Percentiles rank a stretch among this genome's conserved stretches.
Conservation (phyloP, 164 flowering plant species). For the Santalum album region DNA sequence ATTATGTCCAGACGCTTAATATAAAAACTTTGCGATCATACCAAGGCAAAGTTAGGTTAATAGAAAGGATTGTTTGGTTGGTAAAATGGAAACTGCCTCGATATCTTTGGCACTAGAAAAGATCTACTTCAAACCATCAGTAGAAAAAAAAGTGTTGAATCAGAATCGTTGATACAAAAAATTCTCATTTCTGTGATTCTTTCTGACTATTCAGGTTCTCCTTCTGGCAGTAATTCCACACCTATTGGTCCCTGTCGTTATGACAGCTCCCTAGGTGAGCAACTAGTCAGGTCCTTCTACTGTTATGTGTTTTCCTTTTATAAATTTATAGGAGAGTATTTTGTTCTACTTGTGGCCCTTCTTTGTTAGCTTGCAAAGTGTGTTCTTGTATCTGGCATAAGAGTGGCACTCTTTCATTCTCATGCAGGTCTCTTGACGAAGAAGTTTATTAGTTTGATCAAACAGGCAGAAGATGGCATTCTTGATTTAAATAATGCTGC, state of each 20-base stretch:
- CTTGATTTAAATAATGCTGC: constrained; percentile 94
- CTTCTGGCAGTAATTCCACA: constrained; percentile 47
- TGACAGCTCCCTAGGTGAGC: constrained; percentile 72
- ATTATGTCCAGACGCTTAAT: not conserved
- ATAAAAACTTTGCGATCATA: no score
- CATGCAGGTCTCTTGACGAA: constrained; percentile 75
- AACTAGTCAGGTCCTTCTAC: not conserved
- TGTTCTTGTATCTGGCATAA: no score
- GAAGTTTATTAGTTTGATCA: constrained; percentile 79
- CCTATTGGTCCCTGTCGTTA: constrained; percentile 75
- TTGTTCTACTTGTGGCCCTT: not conserved
- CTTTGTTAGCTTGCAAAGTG: no score
- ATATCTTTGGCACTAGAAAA: no score
- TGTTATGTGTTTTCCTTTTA: not conserved
- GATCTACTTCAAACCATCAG: no score
- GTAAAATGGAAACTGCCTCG: no score
- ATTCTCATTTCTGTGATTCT: not conserved
- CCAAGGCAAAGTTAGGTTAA: no score
- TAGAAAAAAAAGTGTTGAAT: no score
- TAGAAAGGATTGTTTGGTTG: no score
- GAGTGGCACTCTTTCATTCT: constrained; percentile 2
- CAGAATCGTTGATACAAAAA: no score
- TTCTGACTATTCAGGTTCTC: constrained; percentile 44
- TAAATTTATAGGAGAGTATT: not conserved
- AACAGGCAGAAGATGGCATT: constrained; percentile 86